Conservation (phyloP, 2,329 filamentous ascomycete genomes). For the Lasiodiplodia sp. region DNA sequence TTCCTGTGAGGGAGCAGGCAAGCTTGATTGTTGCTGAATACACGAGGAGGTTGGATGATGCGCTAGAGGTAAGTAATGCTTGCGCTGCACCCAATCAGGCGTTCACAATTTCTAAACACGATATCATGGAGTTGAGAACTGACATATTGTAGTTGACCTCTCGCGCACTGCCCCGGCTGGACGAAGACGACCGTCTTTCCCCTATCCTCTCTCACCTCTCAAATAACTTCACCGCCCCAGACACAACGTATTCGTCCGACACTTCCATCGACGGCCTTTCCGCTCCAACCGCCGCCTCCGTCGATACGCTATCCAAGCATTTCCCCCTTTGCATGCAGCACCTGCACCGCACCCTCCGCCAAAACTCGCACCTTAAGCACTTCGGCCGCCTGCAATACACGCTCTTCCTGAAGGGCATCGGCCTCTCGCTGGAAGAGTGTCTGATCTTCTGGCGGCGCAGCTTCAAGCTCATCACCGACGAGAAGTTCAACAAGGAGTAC, state of each 20-base stretch:
- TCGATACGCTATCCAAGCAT: conserved; percentile 78
- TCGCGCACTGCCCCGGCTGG: conserved; percentile 87
- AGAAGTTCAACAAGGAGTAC: conserved; percentile 97
- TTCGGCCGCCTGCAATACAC: conserved; percentile 93
- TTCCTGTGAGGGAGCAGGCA: conserved; percentile 84
- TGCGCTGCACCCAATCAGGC: not conserved
- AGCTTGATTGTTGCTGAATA: conserved; percentile 93
- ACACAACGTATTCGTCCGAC: conserved; percentile 77
- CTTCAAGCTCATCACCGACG: conserved; percentile 89
- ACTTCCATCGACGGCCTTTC: conserved; percentile 81
- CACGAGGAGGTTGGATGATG: conserved; percentile 76
- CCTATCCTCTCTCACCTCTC: conserved; percentile 83
- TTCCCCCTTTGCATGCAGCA: conserved; percentile 96
- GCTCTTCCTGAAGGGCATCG: conserved; percentile 95
- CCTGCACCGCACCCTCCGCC: conserved; percentile 83
- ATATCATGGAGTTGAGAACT: conserved; percentile 15
- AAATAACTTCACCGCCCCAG: conserved; percentile 93
- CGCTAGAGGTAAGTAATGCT: conserved; percentile 72
- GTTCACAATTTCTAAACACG: not conserved
- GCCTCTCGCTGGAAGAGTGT: conserved; percentile 88
- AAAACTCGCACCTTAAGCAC: conserved; percentile 91
- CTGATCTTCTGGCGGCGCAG: conserved; percentile 88
- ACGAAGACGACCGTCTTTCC: conserved; percentile 91
- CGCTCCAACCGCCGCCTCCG: conserved; percentile 63
- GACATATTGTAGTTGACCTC: conserved; percentile 71